Conservation (phyloP, 352 stramenopile genomes). For the Phytopythium chamaehyphon region DNA sequence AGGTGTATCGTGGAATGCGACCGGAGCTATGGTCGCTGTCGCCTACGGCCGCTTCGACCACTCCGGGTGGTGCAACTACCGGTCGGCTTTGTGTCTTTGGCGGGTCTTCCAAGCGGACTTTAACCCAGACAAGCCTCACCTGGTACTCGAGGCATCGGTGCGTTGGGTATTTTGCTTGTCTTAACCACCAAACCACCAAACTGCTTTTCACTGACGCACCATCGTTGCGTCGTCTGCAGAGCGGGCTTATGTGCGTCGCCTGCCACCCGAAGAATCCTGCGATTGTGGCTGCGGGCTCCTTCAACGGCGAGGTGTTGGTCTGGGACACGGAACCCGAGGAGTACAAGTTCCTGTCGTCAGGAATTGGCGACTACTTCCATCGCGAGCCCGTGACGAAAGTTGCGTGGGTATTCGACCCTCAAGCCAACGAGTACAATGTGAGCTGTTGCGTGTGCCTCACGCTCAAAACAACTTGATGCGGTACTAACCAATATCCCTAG, state of each 20-base stretch:
- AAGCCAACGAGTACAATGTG: slow-evolving; percentile 72
- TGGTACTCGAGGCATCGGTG: slow-evolving; percentile 78
- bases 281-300: slow-evolving; percentile 78
- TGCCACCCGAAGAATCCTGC: slow-evolving; percentile 83
- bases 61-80: slow-evolving; percentile 85
- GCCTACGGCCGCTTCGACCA: slow-evolving; percentile 85
- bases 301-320: slow-evolving; percentile 85
- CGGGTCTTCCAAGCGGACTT: slow-evolving; percentile 82
- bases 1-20: slow-evolving; percentile 84
- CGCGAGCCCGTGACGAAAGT: slow-evolving; percentile 83
- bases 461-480: too few species aligned
- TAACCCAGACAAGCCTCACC: slow-evolving; percentile 50
- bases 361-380: slow-evolving; percentile 89
- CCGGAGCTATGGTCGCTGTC: slow-evolving; percentile 75
- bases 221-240: slow-evolving; percentile 25
- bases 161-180: slow-evolving; percentile 7
- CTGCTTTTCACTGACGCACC: neutral
- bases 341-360: slow-evolving; percentile 61
- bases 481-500: too few species aligned
- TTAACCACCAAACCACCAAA: neutral
- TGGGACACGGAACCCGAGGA: slow-evolving; percentile 73
- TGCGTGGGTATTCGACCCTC: slow-evolving; percentile 74
- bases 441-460: neutral
- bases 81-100: slow-evolving; percentile 82
- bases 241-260: slow-evolving; percentile 83